Evolutionary conservation across 306 rosid genomes (phyloP), one percentile per base, ranked within the genome.

Genomic region (Rubus parviflorus): DNA sequence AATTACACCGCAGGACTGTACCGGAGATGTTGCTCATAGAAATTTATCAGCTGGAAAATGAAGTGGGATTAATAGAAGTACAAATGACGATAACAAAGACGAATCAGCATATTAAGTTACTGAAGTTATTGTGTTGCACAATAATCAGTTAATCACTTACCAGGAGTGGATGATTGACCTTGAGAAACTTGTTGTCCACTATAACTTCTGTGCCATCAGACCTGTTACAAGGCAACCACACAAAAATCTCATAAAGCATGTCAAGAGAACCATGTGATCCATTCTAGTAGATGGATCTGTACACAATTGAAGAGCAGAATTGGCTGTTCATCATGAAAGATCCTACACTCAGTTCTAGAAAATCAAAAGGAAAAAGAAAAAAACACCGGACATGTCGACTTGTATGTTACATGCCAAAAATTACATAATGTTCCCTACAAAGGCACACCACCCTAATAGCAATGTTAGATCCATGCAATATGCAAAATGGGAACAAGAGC

Each of bases 101-200:
- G 72, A 77, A 73, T 63, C n/a, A 10, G 0, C 16, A 25, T 3
- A 25, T 3, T 23, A 49, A 47, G 35, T 72, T 58, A 43, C 64
- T 68, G 45, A 73, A 49, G 80, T 57, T 20, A 30, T 22, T 20
- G 41, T 14, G 40, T 25, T 43, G 56, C 53, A 3, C 23, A 45
- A 7, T 23, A 42, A 41, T 19, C 37, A 80, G 79, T 83, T 87
- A 90, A 41, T 41, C 30, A 80, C 82, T 88, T 86, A 93, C 98
- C 97, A 91, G 86, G 60, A 85, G 91, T 42, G 98, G 98, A 79
- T 90, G 62, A 72, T 86, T 78, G 66, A 87, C 82, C 88, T 90
- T 93, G 70, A 93, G 96, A 88, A 88, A 91, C 80, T 86, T 93
- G 92, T 93, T 93, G 79, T 90, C 93, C 85, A 93, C 98, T 83